Base-by-base conservation (phyloP, 176 grass and related monocot species). In the Oryza glaberrima region DNA sequence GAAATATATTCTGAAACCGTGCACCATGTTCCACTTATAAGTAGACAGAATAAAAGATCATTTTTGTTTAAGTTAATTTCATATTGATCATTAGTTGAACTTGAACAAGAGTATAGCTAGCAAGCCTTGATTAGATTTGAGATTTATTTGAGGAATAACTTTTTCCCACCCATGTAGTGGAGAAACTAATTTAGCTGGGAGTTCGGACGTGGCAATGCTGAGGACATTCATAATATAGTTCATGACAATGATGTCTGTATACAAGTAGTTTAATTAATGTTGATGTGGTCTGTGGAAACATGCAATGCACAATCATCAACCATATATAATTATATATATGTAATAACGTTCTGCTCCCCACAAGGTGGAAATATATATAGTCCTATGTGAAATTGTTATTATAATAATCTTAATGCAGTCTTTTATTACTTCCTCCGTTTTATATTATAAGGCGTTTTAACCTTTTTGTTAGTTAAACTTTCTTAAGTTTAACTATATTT, bases 251-350 rank as follows among this genome's bases (percentile, higher is more conserved):
- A 89, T 63, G 48, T n/a, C 46, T 73, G 45, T 17, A 56, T 7
- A 3, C 41, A 40, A 3, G 10, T 77, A 79, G 28, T 86, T 86
- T 75, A 87, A 70, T 87, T 70, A 83, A 70, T 87, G 75, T 63
- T 83, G 88, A 65, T 64, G 80, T 73, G 69, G 40, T 83, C 16
- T 79, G 69, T 79, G 75, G 84, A 68, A 83, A 83, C 88, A 83
- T 74, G 60, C 75, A 90, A 20, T 82, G 74, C 68, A 86, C 68
- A 86, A 49, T 82, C 84, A 81, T 38, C 47, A 79, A 52, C 38
- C 35, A 78, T 20, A 56, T 15, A 16, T 67, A 58, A 54, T 54
- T 63, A 63, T 63, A 22, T 63, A 22, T 23, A 74, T 48, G 67
- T 14, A 68, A 46, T 51, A 63, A 61, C 9, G 48, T 75, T 75